Evolutionary conservation across 176 grass and related monocot species (phyloP).

Genomic region (Raddia guianensis): DNA sequence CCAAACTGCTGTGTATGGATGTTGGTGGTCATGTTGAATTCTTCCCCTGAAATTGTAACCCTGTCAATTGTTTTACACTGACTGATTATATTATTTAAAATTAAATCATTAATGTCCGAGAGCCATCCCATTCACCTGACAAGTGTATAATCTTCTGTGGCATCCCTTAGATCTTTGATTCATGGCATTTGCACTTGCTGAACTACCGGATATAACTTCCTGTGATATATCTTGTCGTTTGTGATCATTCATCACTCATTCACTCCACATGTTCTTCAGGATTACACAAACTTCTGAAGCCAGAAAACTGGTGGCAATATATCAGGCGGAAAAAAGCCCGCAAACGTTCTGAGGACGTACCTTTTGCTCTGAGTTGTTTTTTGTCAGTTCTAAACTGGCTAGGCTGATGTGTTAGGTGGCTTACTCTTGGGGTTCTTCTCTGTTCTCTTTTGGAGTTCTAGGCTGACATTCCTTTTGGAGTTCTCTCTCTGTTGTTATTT

Average conservation of each 20-base stretch:
- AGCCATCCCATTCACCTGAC: not conserved
- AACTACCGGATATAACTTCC: not conserved
- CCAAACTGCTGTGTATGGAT: slow-evolving; percentile 83
- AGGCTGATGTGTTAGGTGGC: too few species aligned
- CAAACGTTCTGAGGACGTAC: too few species aligned
- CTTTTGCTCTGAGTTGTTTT: too few species aligned
- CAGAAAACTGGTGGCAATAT: slow-evolving; percentile 8
- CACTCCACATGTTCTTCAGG: not conserved
- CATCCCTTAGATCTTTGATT: not conserved
- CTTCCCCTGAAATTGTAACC: slow-evolving; percentile 61
- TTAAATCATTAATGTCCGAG: slow-evolving; percentile 13
- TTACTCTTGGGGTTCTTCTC: too few species aligned
- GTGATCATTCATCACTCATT: not conserved
- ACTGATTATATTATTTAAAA: slow-evolving; percentile 52
- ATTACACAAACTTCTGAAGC: not conserved
- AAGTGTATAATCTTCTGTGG: not conserved
- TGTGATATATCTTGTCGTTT: not conserved
- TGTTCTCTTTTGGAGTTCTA: too few species aligned
- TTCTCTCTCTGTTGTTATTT: too few species aligned
- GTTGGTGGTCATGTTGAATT: slow-evolving; percentile 93
- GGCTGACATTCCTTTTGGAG: too few species aligned
- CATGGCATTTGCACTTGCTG: not conserved
- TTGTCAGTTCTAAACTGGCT: too few species aligned
- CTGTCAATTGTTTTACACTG: slow-evolving; percentile 38
- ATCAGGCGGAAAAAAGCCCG: not conserved